A percentile compares a stretch with the other conserved stretches of the same genome.
These are phyloP conservation scores for Fusarium praegraminearum DNA, from an alignment of 2,329 filamentous ascomycete species.

Conservation along the genomic window DNA sequence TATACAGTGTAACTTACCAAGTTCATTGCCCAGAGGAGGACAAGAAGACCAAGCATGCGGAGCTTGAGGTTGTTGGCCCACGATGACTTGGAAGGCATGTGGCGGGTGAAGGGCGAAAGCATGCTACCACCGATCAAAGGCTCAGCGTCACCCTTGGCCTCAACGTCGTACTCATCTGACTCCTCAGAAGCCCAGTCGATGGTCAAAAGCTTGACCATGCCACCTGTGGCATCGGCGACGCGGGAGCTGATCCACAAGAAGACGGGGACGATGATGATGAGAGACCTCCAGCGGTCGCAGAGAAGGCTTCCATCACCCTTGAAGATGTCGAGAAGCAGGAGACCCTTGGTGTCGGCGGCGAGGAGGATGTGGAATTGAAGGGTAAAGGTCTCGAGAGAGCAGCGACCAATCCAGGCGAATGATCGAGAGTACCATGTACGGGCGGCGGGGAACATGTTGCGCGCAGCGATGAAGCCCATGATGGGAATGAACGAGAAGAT, in stretches of 20 bases:
- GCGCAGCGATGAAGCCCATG: slow-evolving; percentile 62
- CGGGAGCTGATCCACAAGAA: slow-evolving; percentile 47
- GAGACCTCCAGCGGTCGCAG: slow-evolving; percentile 41
- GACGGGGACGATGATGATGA: slow-evolving; percentile 46
- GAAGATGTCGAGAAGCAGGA: slow-evolving; percentile 47
- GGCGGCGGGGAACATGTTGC: slow-evolving; percentile 55
- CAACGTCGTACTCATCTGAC: slow-evolving; percentile 28
- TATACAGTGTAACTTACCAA: slow-evolving; percentile 12
- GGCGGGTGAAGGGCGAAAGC: slow-evolving; percentile 26
- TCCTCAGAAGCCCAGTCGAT: slow-evolving; percentile 23
- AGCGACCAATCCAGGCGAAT: slow-evolving; percentile 65
- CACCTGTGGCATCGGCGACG: slow-evolving; percentile 37
- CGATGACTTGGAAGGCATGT: slow-evolving; percentile 35
- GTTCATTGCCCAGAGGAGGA: slow-evolving; percentile 37
- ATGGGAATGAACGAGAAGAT: slow-evolving; percentile 67
- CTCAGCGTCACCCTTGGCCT: slow-evolving; percentile 37
- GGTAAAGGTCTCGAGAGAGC: slow-evolving; percentile 69
- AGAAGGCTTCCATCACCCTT: slow-evolving; percentile 38
- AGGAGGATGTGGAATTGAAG: slow-evolving; percentile 73
- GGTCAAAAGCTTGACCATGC: slow-evolving; percentile 38
- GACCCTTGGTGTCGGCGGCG: slow-evolving; percentile 66
- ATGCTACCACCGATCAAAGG: slow-evolving; percentile 26
- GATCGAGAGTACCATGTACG: slow-evolving; percentile 53
- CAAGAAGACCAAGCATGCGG: slow-evolving; percentile 32
- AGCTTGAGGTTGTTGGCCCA: slow-evolving; percentile 40